Evolutionary conservation across 768 basidiomycete species (phyloP).

Genomic region (Boletus sp.): DNA sequence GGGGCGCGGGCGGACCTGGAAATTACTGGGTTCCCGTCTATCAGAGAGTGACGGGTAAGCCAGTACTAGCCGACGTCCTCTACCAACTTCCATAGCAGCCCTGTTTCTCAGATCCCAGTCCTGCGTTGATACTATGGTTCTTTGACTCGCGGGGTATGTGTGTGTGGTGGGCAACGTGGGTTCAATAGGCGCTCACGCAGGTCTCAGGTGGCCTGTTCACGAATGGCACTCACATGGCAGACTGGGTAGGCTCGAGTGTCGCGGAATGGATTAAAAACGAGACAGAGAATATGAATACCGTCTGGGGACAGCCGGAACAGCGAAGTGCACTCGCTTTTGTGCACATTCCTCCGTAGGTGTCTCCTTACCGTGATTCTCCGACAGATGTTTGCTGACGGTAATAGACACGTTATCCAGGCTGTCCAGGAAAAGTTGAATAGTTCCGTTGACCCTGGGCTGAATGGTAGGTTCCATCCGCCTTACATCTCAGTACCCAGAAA

Average conservation of each 20-base stretch:
- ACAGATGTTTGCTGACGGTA: not conserved
- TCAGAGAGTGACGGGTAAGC: constrained; percentile 31
- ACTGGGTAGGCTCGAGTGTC: constrained; percentile 68
- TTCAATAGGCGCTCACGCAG: constrained; percentile 1
- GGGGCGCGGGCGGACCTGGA: constrained; percentile 59
- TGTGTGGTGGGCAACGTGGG: not conserved
- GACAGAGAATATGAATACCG: constrained; percentile 48
- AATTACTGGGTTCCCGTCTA: constrained; percentile 80
- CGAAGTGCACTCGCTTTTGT: constrained; percentile 67
- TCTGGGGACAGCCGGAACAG: constrained; percentile 53
- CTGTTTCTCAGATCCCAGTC: constrained; percentile 34
- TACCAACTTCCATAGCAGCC: not conserved
- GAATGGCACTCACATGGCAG: constrained; percentile 46
- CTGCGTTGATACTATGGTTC: constrained; percentile 63
- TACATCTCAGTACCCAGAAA: not conserved
- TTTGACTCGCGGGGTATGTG: constrained; percentile 67
- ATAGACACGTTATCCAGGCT: constrained; percentile 28
- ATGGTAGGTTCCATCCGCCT: constrained; percentile 29
- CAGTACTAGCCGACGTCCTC: not conserved
- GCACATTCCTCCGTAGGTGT: constrained; percentile 67
- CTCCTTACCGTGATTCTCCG: not conserved
- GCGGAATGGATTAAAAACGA: constrained; percentile 58
- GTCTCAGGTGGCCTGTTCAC: constrained; percentile 46
- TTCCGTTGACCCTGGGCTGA: constrained; percentile 40
- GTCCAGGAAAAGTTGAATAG: constrained; percentile 36